Percentiles rank a stretch among this genome's conserved stretches.
These are phyloP conservation scores for Eutrema heterophyllum DNA, from an alignment of 345 rosid genomes.

Conservation along the genomic window DNA sequence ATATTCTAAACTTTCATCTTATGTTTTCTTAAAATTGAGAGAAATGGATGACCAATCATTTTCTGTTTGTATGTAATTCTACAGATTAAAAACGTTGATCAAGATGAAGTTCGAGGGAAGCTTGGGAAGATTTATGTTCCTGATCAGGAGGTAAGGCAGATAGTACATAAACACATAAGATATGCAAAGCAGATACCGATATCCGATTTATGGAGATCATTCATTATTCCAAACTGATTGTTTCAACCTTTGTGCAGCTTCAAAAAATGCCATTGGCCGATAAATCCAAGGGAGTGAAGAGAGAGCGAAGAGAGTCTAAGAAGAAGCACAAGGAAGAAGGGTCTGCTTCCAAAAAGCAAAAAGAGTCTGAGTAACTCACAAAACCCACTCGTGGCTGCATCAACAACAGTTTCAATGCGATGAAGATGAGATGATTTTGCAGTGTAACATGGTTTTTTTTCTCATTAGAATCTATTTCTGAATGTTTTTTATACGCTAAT, in stretches of 20 bases:
- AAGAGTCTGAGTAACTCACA: conserved; percentile 38
- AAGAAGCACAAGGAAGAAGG: conserved; percentile 24
- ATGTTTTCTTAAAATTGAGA: neutral
- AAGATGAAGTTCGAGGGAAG: conserved; percentile 60
- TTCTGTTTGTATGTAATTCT: neutral
- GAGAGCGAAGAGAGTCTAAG: conserved; percentile 87
- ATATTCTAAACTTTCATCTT: neutral
- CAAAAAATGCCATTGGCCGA: conserved; percentile 51
- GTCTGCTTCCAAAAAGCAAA: conserved; percentile 55
- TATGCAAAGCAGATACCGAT: neutral
- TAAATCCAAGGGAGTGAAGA: conserved; percentile 84
- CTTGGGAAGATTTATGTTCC: conserved; percentile 80
- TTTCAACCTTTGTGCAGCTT: conserved; percentile 33
- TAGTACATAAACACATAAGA: neutral
- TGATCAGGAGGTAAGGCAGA: conserved; percentile 69
- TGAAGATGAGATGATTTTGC: conserved; percentile 13
- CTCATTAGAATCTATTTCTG: neutral
- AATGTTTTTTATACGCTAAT: conserved; percentile 5
- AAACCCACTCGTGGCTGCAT: neutral
- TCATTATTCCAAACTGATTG: neutral
- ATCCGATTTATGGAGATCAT: neutral
- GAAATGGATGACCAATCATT: neutral
- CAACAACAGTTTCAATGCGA: neutral
- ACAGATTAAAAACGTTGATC: conserved; percentile 72
- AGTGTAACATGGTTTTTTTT: conserved; percentile 1